Evolutionary conservation across 306 rosid genomes (phyloP), one percentile per base, ranked within the genome.

Genomic region (Quillaja saponaria): DNA sequence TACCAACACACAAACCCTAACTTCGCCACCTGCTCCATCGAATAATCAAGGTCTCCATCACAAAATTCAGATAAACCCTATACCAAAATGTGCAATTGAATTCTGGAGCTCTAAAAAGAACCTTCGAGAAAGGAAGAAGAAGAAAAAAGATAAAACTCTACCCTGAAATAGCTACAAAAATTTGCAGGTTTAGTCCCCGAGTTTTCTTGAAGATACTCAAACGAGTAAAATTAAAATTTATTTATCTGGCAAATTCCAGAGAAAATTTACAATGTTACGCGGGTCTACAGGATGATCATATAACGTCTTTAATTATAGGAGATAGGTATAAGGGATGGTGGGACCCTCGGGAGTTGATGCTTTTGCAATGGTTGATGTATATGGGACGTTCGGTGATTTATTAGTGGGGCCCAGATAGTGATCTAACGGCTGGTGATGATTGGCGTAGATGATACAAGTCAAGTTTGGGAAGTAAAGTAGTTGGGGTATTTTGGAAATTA

Each of bases 1-100:
- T 38, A 34, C 57, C 68, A 16, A 37, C 63, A 25, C 48, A 47
- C 63, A 78, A 87, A 77, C 85, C 87, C 92, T 81, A 85, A 71
- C 58, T 64, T 51, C 8, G 34, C 50, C 54, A 71, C 68, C 69
- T 49, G 70, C 53, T 80, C 75, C 82, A 63, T 75, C 40, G 44
- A 33, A 21, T 49, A 55, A 71, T 49, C 74, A 71, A 47, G 47
- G 18, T 31, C 16, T 40, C 49, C 71, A 34, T 39, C 51, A 3
- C 51, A 18, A 67, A 17, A 19, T 38, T 25, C 21, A 21, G 12
- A n/a, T 34, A 69, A 72, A 68, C 41, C 37, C 63, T 64, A 73
- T 58, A 37, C 59, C 44, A 39, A 54, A 28, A 13, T 48, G 47
- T 3, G 68, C n/a, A 63, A 54, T 20, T 25, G 61, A 57, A 31